Conservation (phyloP, 768 basidiomycete species). For the Kwoniella mangroviensis region DNA sequence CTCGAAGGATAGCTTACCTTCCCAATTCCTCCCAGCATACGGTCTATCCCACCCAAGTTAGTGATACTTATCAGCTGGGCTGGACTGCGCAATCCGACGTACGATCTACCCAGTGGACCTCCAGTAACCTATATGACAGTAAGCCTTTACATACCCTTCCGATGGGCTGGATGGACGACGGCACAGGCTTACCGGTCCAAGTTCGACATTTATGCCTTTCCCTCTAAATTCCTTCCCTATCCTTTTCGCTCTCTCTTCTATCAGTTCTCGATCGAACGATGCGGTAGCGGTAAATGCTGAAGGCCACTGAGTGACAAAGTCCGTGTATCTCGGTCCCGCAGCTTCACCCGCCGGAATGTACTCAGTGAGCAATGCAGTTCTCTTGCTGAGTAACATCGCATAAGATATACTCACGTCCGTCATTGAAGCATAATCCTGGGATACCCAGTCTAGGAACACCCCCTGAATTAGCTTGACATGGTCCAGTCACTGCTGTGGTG, state of each 20-base stretch:
- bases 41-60: slow-evolving; percentile 28
- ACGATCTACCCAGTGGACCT: slow-evolving; percentile 54
- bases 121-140: slow-evolving; percentile 44
- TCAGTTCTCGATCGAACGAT: slow-evolving; percentile 71
- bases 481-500: slow-evolving; percentile 45
- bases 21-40: slow-evolving; percentile 53
- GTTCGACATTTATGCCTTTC: slow-evolving; percentile 80
- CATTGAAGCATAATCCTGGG: slow-evolving; percentile 49
- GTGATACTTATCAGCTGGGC: slow-evolving; percentile 15
- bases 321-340: slow-evolving; percentile 51
- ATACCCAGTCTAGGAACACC: slow-evolving; percentile 51
- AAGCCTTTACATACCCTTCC: background rate
- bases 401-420: slow-evolving; percentile 40
- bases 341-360: slow-evolving; percentile 22
- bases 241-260: slow-evolving; percentile 74
- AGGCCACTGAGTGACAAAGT: slow-evolving; percentile 55
- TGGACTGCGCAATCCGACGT: slow-evolving; percentile 2
- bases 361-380: background rate
- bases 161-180: no score
- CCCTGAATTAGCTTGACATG: slow-evolving; percentile 52
- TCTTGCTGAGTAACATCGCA: background rate
- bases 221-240: slow-evolving; percentile 83
- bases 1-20: slow-evolving; percentile 43
- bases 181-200: slow-evolving; percentile 57
- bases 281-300: slow-evolving; percentile 52